Evolutionary conservation across 257 asterid species (phyloP).

Genomic region (Plantago elongata): DNA sequence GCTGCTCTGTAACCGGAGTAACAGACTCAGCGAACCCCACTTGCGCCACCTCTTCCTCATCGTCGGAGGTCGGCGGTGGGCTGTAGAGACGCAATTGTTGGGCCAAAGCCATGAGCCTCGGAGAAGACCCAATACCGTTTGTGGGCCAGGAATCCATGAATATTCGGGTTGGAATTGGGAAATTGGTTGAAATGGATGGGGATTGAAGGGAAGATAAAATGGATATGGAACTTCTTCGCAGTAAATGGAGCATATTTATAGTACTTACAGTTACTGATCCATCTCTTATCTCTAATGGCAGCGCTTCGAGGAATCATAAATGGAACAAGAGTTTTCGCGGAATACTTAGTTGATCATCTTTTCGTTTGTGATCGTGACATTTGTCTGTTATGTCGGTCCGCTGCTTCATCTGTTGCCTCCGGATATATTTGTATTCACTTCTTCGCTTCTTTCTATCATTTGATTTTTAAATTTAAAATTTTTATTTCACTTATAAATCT

Average conservation of each 20-base stretch:
- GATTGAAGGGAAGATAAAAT: conserved; percentile 22
- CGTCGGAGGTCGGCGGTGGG: conserved; percentile 43
- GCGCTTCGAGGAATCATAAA: background rate
- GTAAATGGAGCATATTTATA: conserved; percentile 38
- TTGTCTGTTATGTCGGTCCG: background rate
- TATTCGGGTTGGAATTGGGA: conserved; percentile 21
- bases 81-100: conserved; percentile 73
- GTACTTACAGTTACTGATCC: background rate
- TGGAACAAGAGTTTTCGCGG: too few species aligned
- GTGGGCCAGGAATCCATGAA: conserved; percentile 40
- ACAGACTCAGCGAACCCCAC: conserved; percentile 84
- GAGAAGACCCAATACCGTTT: conserved; percentile 30
- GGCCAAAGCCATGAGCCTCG: conserved; percentile 50
- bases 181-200: conserved; percentile 16
- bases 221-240: conserved; percentile 38
- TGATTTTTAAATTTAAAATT: too few species aligned
- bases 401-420: too few species aligned
- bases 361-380: background rate
- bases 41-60: conserved; percentile 62
- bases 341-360: too few species aligned
- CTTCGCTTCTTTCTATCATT: too few species aligned
- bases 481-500: too few species aligned
- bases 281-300: background rate
- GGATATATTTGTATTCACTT: too few species aligned
- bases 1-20: conserved; percentile 41